Base-by-base conservation (phyloP, 441 rosid genomes). In the Populus hybrid region DNA sequence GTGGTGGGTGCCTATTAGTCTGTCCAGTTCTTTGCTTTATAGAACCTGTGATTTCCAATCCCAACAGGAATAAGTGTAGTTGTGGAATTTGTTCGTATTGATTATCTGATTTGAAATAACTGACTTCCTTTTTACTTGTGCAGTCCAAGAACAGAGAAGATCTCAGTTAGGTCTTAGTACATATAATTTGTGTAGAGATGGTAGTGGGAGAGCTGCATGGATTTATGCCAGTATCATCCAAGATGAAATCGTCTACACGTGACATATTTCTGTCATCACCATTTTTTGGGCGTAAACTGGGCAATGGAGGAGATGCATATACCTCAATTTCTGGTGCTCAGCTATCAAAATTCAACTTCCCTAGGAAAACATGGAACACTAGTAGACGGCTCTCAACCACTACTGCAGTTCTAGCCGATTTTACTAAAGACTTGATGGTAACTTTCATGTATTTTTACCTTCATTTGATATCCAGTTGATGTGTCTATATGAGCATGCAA, bases 401-500 rank as follows among this genome's bases (percentile, higher is more conserved):
- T 78, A 83, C 87, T 73, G 57, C 57, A 46, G 76, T 86, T 81
- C 88, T 87, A 9, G 86, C 90, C n/a, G 91, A 89, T 80, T 84
- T 87, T 75, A 71, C 86, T n/a, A 86, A 85, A 76, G 90, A 87
- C 75, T 82, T 79, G 61, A 82, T 53, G 91, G 91, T 90, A 85
- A 69, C 64, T 75, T 69, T 24, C 18, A 10, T 5, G 40, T 36
- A 12, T 11, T 40, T 34, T 65, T 32, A 6, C 63, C 46, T 32
- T 5, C 50, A 70, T 65, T 73, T 35, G 38, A 19, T 36, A 9
- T 36, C 21, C 57, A 46, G 57, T 46, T 46, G 57, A 19, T 14
- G 19, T 14, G 0, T 46, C 57, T 12, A 46, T 14, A 14, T 12
- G 19, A 5, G 57, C 2, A 14, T 14, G 50, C 50, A 1, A 14